These are phyloP conservation scores for Microascus cirrosus DNA, from an alignment of 2,329 filamentous ascomycete genomes.

Conservation along the genomic window DNA sequence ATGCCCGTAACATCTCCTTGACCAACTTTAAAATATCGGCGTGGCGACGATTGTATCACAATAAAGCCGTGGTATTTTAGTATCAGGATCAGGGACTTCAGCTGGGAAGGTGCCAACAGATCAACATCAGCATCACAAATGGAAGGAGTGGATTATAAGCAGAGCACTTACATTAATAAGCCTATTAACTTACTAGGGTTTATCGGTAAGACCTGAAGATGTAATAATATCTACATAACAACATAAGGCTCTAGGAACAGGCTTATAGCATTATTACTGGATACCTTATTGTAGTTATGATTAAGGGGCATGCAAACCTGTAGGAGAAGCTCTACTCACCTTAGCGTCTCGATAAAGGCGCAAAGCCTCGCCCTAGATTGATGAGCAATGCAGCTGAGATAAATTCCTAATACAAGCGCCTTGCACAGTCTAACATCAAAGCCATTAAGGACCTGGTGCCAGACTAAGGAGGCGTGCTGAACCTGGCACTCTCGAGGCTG, in stretches of 20 bases:
- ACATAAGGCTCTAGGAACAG: conserved; percentile 48
- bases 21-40: too few relatives aligned
- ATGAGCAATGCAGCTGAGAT: conserved; percentile 40
- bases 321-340: conserved; percentile 41
- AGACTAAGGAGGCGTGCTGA: conserved; percentile 40
- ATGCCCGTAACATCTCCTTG: too few relatives aligned
- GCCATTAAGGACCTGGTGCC: conserved; percentile 42
- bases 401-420: conserved; percentile 44
- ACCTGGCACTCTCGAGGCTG: conserved; percentile 29
- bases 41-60: too few relatives aligned
- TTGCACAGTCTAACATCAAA: conserved; percentile 37
- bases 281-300: conserved; percentile 39
- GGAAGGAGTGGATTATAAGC: conserved; percentile 38
- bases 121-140: too few relatives aligned
- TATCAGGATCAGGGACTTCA: too few relatives aligned
- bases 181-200: conserved; percentile 43
- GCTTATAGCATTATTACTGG: conserved; percentile 40
- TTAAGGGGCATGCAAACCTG: conserved; percentile 32
- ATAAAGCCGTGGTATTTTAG: too few relatives aligned
- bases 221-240: conserved; percentile 37
- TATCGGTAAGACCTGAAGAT: conserved; percentile 42
- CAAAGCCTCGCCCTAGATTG: conserved; percentile 31
- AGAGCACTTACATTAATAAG: conserved; percentile 47
- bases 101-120: too few relatives aligned
- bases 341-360: conserved; percentile 31